These are phyloP conservation scores for Venturia asperata DNA, from an alignment of 2,329 filamentous ascomycete species.

Conservation along the genomic window DNA sequence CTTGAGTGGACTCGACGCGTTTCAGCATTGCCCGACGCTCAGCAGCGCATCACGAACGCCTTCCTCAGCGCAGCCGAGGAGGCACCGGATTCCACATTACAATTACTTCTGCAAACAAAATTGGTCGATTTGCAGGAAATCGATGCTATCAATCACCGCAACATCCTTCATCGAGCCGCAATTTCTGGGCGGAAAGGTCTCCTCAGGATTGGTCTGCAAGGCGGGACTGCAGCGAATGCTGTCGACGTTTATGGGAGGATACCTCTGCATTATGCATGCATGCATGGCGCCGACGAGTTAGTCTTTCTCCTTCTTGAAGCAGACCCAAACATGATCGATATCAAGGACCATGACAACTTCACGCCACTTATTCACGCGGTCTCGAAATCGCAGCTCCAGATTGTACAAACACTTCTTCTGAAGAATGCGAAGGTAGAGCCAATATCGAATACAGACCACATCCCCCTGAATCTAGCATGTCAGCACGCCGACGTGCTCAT, in stretches of 20 bases:
- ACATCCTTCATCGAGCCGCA: slow-evolving; percentile 92
- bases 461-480: slow-evolving; percentile 89
- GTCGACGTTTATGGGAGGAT: slow-evolving; percentile 92
- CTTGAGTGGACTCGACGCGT: slow-evolving; percentile 75
- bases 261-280: slow-evolving; percentile 90
- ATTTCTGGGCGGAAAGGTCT: slow-evolving; percentile 84
- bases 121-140: slow-evolving; percentile 87
- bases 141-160: slow-evolving; percentile 96
- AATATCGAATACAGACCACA: slow-evolving; percentile 78
- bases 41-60: slow-evolving; percentile 76
- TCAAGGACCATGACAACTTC: slow-evolving; percentile 94
- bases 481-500: slow-evolving; percentile 84
- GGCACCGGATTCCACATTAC: slow-evolving; percentile 68
- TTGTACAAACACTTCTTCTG: slow-evolving; percentile 69
- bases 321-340: slow-evolving; percentile 68
- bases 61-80: slow-evolving; percentile 88
- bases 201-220: slow-evolving; percentile 65
- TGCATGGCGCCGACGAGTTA: slow-evolving; percentile 85
- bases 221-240: slow-evolving; percentile 67
- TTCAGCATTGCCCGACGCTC: slow-evolving; percentile 51
- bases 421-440: slow-evolving; percentile 74
- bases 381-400: slow-evolving; percentile 74
- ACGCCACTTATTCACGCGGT: slow-evolving; percentile 93
- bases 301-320: slow-evolving; percentile 64
- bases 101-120: slow-evolving; percentile 68